These are phyloP conservation scores for Helicocarpus griseus DNA, from an alignment of 2,329 filamentous ascomycete species.

Conservation along the genomic window DNA sequence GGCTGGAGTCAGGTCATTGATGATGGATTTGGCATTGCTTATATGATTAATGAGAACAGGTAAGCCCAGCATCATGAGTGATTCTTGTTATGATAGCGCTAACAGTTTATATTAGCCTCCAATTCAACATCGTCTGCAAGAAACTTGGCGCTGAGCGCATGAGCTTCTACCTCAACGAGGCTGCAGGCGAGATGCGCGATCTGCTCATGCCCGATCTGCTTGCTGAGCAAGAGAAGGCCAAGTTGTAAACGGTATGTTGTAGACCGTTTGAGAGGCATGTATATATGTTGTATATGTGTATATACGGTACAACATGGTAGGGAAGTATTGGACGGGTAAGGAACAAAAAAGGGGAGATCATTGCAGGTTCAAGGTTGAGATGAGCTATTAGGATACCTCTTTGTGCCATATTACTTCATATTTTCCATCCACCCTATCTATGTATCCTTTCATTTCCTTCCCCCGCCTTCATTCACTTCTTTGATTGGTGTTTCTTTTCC, in stretches of 20 bases:
- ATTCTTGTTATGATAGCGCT: not conserved
- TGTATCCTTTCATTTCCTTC: not conserved
- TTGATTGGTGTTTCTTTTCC: too few relatives aligned
- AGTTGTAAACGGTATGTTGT: constrained; percentile 51
- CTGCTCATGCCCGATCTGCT: constrained; percentile 66
- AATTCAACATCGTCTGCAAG: constrained; percentile 98
- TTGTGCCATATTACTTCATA: too few relatives aligned
- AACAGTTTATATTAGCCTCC: constrained; percentile 51
- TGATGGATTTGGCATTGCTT: constrained; percentile 91
- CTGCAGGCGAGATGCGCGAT: constrained; percentile 80
- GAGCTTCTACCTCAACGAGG: constrained; percentile 93
- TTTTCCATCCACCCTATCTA: not conserved
- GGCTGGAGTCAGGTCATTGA: constrained; percentile 98
- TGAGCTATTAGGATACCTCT: too few relatives aligned
- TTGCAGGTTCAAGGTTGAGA: too few relatives aligned
- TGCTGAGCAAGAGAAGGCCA: constrained; percentile 66
- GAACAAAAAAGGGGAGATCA: too few relatives aligned
- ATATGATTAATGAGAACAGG: constrained; percentile 99
- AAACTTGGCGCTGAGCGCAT: constrained; percentile 80
- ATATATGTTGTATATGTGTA: not conserved
- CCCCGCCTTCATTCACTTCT: too few relatives aligned
- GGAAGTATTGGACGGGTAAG: too few relatives aligned
- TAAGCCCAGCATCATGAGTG: constrained; percentile 28
- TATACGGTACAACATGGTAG: too few relatives aligned
- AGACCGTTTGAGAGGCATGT: not conserved